Evolutionary conservation across 2,329 filamentous ascomycete genomes (phyloP).

Genomic region (Malbranchea zuffiana): DNA sequence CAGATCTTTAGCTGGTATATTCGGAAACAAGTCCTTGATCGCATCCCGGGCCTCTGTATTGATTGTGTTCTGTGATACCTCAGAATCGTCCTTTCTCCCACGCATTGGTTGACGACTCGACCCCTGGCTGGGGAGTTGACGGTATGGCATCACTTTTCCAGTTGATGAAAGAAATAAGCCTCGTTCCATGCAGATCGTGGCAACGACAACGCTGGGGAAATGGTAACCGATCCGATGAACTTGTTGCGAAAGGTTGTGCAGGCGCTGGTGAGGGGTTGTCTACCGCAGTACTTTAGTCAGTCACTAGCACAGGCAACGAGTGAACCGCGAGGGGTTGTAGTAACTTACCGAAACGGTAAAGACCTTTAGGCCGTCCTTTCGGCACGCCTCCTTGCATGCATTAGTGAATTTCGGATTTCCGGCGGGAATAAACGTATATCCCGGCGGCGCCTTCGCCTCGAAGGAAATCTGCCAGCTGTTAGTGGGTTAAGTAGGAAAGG

Average conservation of each 20-base stretch:
- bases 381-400: conserved; percentile 50
- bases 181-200: conserved; percentile 43
- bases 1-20: conserved; percentile 49
- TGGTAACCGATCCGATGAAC: conserved; percentile 53
- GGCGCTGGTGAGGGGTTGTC: conserved; percentile 41
- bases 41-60: conserved; percentile 49
- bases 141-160: conserved; percentile 37
- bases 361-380: conserved; percentile 43
- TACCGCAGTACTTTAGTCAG: no score
- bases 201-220: conserved; percentile 50
- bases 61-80: conserved; percentile 36
- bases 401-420: conserved; percentile 50
- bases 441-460: conserved; percentile 43
- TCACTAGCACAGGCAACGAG: no score
- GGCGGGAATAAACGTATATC: conserved; percentile 52
- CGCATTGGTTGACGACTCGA: conserved; percentile 5
- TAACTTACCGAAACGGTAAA: conserved; percentile 51
- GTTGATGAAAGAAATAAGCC: conserved; percentile 36
- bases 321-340: no score
- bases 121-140: conserved; percentile 21
- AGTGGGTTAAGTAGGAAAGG: conserved; percentile 3
- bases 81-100: conserved; percentile 20
- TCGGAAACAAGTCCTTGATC: conserved; percentile 52
- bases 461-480: conserved; percentile 44
- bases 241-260: conserved; percentile 47